These are phyloP conservation scores for Botrytis deweyae DNA, from an alignment of 2,329 filamentous ascomycete species.

Conservation along the genomic window DNA sequence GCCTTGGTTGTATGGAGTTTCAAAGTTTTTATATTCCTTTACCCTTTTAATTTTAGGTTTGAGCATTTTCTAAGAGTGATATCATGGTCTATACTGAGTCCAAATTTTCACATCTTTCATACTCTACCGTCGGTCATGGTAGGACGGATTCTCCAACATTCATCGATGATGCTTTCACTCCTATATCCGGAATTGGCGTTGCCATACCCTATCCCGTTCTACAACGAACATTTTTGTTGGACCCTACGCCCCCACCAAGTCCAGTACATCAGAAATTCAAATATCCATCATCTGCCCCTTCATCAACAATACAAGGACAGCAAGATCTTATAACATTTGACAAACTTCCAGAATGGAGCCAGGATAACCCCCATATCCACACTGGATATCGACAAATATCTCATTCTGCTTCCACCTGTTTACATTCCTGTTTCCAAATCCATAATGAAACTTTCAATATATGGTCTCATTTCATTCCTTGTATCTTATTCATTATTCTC, in stretches of 20 bases:
- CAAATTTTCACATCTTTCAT: constrained; percentile 1
- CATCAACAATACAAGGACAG: neutral
- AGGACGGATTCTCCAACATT: constrained; percentile 17
- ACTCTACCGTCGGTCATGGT: constrained; percentile 6
- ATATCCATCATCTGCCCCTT: neutral
- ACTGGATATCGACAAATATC: constrained; percentile 47
- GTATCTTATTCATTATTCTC: constrained; percentile 40
- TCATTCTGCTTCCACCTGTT: constrained; percentile 41
- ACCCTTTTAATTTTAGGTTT: neutral
- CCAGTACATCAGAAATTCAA: constrained; percentile 1
- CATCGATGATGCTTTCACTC: constrained; percentile 7
- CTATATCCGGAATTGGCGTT: constrained; percentile 1
- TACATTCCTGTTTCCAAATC: constrained; percentile 44
- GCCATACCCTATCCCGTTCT: constrained; percentile 10
- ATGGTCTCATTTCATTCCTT: constrained; percentile 48
- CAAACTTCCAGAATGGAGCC: constrained; percentile 46
- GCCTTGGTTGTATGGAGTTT: constrained; percentile 3
- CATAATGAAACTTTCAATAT: constrained; percentile 49
- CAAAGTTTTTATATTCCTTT: neutral
- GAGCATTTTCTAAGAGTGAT: neutral
- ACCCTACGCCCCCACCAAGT: constrained; percentile 15
- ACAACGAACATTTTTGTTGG: constrained; percentile 13
- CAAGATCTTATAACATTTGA: constrained; percentile 24
- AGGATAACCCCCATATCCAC: constrained; percentile 45
- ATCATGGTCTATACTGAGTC: constrained; percentile 18